Base-by-base conservation (phyloP, 495 filamentous ascomycete species). In the Talaromyces liani region DNA sequence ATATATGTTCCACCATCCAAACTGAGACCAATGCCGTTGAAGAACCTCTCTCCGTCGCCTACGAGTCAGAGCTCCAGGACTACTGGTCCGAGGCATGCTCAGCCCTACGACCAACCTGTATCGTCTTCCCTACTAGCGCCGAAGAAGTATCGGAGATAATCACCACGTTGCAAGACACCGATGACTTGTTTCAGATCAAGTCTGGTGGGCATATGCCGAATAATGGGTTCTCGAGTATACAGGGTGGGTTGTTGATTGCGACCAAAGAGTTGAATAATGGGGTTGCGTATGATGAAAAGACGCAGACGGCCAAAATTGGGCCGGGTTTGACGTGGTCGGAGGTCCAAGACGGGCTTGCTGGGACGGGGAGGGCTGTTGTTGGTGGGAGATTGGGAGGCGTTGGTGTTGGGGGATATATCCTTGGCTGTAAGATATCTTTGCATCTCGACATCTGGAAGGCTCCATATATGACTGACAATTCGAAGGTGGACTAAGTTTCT, bases 151-250 rank as follows among this genome's bases (percentile, higher is more conserved):
- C 76, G 4, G 69, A 72, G 39, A 63, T 79, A 4, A 71, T 79
- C 59, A 72, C 67, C 59, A 66, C 73, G n/a, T 66, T 79, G 25
- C 75, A 76, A 14, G 47, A 74, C n/a, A 65, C 71, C 18, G 72
- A 75, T 3, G 72, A 72, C 16, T 61, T 74, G 16, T 79, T 79
- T 56, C 75, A 75, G 0, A 69, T 79, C 51, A 79, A 79, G 64
- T 77, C 75, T 24, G 76, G 76, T n/a, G 76, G 76, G 2, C 76
- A 79, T 60, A 79, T 75, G 71, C 75, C 76, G 1, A 79, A 79
- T 57, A 76, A 75, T 62, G 75, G 75, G 58, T 79, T 76, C 41
- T 73, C 76, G 10, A 79, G 76, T 64, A 73, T 79, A 20, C 68
- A 79, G 56, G 75, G 74, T 55, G 76, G 76, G 4, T 63, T 79